Evolutionary conservation across 306 rosid species (phyloP).

Genomic region (Rubus idaeus): DNA sequence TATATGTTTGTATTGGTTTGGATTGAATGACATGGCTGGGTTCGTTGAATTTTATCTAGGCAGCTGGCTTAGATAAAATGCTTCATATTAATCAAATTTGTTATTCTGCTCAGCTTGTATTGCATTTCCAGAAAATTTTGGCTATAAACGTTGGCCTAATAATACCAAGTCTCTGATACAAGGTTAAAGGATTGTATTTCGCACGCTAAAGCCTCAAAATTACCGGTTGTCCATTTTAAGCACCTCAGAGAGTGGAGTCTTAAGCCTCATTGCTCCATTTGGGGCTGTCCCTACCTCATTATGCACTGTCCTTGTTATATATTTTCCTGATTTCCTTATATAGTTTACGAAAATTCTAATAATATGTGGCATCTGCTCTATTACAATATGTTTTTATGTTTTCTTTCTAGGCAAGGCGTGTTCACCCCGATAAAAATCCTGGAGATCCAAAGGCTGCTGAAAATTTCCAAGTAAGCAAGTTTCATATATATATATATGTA

Average conservation of each 20-base stretch:
- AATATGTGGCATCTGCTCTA: background rate
- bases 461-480: slow-evolving; percentile 71
- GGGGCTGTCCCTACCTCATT: background rate
- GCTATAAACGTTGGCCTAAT: background rate
- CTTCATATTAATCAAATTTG: background rate
- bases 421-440: slow-evolving; percentile 95
- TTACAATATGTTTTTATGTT: background rate
- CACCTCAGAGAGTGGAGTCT: background rate
- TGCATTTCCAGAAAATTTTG: background rate
- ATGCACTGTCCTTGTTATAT: background rate
- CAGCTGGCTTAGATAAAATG: slow-evolving; percentile 1
- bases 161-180: background rate
- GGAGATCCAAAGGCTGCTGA: slow-evolving; percentile 91
- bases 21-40: background rate
- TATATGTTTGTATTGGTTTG: background rate
- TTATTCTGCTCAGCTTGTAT: background rate
- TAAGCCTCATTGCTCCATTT: background rate
- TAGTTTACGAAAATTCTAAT: background rate
- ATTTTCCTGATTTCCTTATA: background rate
- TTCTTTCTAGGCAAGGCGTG: slow-evolving; percentile 70
- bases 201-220: background rate
- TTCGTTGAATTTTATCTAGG: background rate
- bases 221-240: background rate
- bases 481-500: background rate
- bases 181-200: background rate